Conservation (phyloP, 768 basidiomycete genomes). For the Erythrobasidium yunnanense region DNA sequence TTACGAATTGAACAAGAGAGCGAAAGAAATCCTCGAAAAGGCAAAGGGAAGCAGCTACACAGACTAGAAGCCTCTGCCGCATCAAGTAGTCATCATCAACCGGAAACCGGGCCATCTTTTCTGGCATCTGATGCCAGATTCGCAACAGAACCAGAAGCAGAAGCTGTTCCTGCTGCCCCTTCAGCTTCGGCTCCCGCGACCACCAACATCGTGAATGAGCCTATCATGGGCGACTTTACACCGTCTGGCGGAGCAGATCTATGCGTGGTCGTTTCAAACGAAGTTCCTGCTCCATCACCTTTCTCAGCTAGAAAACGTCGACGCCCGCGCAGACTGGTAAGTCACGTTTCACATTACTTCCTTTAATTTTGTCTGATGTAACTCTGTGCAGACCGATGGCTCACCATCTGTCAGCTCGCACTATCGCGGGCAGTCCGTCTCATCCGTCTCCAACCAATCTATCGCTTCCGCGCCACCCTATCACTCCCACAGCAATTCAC, state of each 20-base stretch:
- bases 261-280: slow-evolving; percentile 12
- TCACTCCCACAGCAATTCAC: not conserved
- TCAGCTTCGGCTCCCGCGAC: not conserved
- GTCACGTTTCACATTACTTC: not conserved
- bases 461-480: slow-evolving; percentile 29
- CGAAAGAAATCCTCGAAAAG: too few species aligned
- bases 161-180: not conserved
- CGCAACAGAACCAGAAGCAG: not conserved
- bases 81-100: too few species aligned
- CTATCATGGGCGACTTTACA: slow-evolving; percentile 18
- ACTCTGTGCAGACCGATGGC: not conserved
- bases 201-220: not conserved
- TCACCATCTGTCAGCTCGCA: slow-evolving; percentile 10
- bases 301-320: slow-evolving; percentile 14
- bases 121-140: not conserved
- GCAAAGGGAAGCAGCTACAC: not conserved
- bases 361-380: not conserved
- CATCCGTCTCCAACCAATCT: slow-evolving; percentile 32
- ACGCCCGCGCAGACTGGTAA: not conserved
- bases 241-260: slow-evolving; percentile 19
- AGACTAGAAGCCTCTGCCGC: not conserved
- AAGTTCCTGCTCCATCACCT: slow-evolving; percentile 14
- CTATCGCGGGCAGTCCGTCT: slow-evolving; percentile 5
- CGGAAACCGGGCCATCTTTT: not conserved
- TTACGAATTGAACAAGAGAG: too few species aligned